phyloP scores from a whole-genome alignment of 257 asterid species.

The Rehmannia glutinosa region DNA sequence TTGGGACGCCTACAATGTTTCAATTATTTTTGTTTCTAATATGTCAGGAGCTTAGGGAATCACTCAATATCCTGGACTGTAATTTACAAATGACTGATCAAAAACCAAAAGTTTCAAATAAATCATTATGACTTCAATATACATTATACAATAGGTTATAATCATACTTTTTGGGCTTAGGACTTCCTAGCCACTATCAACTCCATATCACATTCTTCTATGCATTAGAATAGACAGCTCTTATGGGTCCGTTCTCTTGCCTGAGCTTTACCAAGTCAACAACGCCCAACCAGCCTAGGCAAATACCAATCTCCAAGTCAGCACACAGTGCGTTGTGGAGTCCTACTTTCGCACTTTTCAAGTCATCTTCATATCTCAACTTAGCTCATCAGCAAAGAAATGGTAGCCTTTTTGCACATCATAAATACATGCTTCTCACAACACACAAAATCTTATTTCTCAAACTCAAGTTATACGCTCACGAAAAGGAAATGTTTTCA shows the following conservation, averaged over 20 bases:
- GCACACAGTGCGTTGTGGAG: background rate
- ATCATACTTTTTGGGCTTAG: background rate
- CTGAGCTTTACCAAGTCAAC: background rate
- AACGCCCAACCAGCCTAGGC: background rate
- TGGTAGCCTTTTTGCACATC: background rate
- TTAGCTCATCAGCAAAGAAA: background rate
- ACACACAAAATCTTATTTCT: background rate
- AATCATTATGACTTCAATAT: background rate
- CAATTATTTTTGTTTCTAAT: background rate
- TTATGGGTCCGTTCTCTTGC: background rate
- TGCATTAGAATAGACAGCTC: background rate
- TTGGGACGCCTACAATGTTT: background rate
- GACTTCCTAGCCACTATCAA: too few species aligned
- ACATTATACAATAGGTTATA: background rate
- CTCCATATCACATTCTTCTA: background rate
- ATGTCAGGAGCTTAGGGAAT: background rate
- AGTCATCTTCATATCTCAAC: background rate
- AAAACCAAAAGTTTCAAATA: background rate
- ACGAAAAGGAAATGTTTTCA: background rate
- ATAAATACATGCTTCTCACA: background rate
- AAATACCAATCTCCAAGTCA: background rate
- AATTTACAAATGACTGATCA: too few species aligned
- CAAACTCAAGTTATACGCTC: background rate
- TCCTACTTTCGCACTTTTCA: background rate
- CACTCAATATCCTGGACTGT: too few species aligned